phyloP scores from a whole-genome alignment of 768 basidiomycete species.

The Suillus paluster region DNA sequence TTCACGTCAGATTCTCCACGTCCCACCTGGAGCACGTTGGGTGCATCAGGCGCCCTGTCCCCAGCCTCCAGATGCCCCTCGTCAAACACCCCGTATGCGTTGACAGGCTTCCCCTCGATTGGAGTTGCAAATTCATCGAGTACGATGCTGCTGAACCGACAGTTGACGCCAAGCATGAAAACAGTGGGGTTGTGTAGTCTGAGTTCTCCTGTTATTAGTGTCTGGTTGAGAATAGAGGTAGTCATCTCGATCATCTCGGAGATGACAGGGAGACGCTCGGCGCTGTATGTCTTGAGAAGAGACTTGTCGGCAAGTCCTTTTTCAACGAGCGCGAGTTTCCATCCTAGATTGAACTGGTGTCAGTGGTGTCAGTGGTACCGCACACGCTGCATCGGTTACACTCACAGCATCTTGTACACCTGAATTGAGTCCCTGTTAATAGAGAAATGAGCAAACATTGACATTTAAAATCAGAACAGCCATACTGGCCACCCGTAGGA shows the following conservation, averaged over 20 bases:
- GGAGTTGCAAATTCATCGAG: constrained; percentile 5
- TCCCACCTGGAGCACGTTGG: constrained; percentile 21
- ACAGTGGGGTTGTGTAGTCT: constrained; percentile 18
- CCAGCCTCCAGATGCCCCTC: constrained; percentile 13
- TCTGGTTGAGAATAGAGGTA: constrained; percentile 19
- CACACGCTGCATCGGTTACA: not conserved
- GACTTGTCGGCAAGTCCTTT: constrained; percentile 22
- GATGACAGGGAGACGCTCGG: constrained; percentile 33
- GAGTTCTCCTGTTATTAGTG: constrained; percentile 8
- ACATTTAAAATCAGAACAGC: too few relatives aligned
- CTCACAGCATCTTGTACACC: constrained; percentile 44
- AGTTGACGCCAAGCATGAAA: constrained; percentile 37
- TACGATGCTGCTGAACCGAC: constrained; percentile 17
- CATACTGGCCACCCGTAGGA: too few relatives aligned
- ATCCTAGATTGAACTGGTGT: constrained; percentile 24
- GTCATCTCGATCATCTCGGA: constrained; percentile 31
- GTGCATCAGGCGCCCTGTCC: constrained; percentile 14
- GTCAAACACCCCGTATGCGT: constrained; percentile 13
- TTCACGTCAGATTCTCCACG: too few relatives aligned
- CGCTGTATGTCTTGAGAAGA: constrained; percentile 29
- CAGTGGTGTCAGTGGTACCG: not conserved
- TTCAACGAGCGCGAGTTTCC: constrained; percentile 31
- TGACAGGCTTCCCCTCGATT: not conserved
- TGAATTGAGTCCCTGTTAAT: constrained; percentile 41
- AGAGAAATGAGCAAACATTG: too few relatives aligned